Conservation (phyloP, 768 basidiomycete genomes). For the Cyclocybe cylindracea region DNA sequence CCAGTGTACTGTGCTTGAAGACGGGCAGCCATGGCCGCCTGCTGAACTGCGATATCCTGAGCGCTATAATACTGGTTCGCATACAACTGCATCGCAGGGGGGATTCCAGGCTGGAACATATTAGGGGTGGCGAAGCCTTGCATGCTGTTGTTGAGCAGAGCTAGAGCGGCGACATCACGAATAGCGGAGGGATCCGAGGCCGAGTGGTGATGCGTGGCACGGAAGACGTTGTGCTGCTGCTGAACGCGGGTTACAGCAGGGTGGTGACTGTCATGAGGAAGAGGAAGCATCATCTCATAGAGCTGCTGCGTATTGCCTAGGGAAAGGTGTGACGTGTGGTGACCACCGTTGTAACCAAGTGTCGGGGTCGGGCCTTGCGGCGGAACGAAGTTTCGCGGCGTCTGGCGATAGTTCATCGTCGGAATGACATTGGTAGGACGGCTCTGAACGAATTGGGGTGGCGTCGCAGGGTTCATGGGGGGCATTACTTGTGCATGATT, state of each 20-base stretch:
- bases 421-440: conserved; percentile 51
- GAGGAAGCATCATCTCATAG: conserved; percentile 77
- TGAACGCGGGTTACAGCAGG: conserved; percentile 75
- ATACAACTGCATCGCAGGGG: conserved; percentile 62
- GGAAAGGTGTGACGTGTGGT: conserved; percentile 68
- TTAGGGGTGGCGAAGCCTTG: conserved; percentile 54
- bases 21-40: conserved; percentile 55
- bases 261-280: conserved; percentile 55
- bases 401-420: conserved; percentile 60
- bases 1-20: conserved; percentile 66
- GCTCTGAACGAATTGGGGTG: conserved; percentile 50
- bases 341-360: conserved; percentile 51
- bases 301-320: conserved; percentile 75
- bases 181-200: conserved; percentile 79
- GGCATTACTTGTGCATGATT: conserved; percentile 19
- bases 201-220: conserved; percentile 78
- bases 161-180: conserved; percentile 69
- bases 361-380: conserved; percentile 51
- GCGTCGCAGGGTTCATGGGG: conserved; percentile 24
- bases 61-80: conserved; percentile 68
- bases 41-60: conserved; percentile 56
- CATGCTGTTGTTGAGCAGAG: conserved; percentile 58
- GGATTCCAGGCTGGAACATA: conserved; percentile 57
- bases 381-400: conserved; percentile 59
- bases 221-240: conserved; percentile 76